Evolutionary conservation across 2,329 filamentous ascomycete species (phyloP).

Genomic region (Bipolaris cookei): DNA sequence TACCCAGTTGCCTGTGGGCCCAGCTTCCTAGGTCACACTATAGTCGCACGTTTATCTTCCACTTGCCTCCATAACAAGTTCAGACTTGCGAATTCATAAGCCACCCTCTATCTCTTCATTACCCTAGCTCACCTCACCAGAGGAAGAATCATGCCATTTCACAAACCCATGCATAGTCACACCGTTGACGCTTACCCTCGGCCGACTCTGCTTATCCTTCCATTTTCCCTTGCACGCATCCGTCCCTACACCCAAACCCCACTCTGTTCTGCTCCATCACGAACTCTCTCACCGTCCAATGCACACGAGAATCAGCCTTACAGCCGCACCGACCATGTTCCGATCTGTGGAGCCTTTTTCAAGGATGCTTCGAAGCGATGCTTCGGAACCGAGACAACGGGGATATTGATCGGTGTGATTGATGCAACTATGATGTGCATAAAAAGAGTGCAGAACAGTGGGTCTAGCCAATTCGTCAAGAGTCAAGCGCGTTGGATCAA

Average conservation of each 20-base stretch:
- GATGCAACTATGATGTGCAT: conserved; percentile 7
- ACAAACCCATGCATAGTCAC: not conserved
- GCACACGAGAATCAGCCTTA: not conserved
- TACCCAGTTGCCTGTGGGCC: not conserved
- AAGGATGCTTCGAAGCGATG: not conserved
- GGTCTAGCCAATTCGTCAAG: not conserved
- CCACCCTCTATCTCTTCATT: not conserved
- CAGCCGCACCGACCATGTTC: not conserved
- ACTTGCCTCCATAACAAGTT: not conserved
- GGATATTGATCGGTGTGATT: conserved; percentile 4
- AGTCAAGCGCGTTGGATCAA: not conserved
- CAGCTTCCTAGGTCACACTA: not conserved
- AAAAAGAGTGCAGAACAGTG: not conserved
- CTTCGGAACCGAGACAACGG: not conserved
- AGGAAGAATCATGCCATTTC: conserved; percentile 1
- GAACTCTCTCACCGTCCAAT: conserved; percentile 4
- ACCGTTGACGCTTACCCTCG: conserved; percentile 3
- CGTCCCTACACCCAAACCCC: not conserved
- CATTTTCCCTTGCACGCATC: not conserved
- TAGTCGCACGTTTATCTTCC: not conserved
- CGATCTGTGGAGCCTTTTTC: not conserved
- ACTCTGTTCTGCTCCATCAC: not conserved
- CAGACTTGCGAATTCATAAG: not conserved
- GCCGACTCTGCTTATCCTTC: not conserved
- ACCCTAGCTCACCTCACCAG: not conserved